Conservation (phyloP, 345 rosid species). For the Eucalyptus fibrosa region DNA sequence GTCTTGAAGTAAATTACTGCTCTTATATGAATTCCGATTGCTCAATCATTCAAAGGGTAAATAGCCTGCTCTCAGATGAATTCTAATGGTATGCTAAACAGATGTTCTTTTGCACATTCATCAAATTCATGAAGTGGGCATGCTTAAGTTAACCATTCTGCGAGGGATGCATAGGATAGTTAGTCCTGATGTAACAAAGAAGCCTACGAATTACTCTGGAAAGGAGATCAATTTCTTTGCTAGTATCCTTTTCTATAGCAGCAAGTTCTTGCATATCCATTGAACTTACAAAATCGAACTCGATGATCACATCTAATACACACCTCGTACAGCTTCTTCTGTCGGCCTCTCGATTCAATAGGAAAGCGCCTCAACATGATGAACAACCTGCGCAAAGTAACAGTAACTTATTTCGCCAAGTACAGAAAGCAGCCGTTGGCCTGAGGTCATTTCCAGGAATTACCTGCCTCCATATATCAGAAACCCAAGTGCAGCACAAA, state of each 20-base stretch:
- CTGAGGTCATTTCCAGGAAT: neutral
- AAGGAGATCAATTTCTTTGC: neutral
- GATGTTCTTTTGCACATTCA: neutral
- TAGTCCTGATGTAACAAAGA: neutral
- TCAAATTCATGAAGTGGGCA: neutral
- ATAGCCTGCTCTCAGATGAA: neutral
- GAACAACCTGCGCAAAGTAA: slow-evolving; percentile 29
- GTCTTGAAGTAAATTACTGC: neutral
- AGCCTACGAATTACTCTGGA: rapidly evolving
- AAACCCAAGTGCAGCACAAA: slow-evolving; percentile 64
- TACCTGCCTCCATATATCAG: slow-evolving; percentile 80
- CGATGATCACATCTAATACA: neutral
- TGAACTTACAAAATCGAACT: neutral
- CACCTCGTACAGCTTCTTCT: slow-evolving; percentile 83
- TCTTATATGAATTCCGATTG: neutral
- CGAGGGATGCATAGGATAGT: neutral
- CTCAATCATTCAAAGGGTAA: neutral
- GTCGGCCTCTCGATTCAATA: slow-evolving; percentile 80
- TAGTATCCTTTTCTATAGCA: neutral
- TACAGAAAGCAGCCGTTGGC: neutral
- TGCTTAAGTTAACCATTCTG: neutral
- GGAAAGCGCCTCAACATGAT: slow-evolving; percentile 77
- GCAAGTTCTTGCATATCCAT: neutral
- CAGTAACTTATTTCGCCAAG: neutral
- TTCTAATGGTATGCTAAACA: neutral